Evolutionary conservation across 805 yeast genomes (phyloP).

Genomic region (Sugiyamaella mastotermitis): DNA sequence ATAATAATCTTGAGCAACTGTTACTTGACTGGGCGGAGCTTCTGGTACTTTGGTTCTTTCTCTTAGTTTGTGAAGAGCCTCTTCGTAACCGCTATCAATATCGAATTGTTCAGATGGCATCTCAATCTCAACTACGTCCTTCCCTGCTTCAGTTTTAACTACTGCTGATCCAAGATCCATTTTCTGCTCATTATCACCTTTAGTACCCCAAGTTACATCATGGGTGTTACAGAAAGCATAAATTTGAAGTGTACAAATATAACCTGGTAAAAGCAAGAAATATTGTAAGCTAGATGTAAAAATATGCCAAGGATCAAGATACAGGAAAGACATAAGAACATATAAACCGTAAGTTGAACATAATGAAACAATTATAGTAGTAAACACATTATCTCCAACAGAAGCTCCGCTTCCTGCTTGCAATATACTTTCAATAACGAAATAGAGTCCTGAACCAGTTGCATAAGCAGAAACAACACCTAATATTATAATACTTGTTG

Average conservation of each 20-base stretch:
- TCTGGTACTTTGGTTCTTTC: conserved; percentile 59
- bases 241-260: conserved; percentile 86
- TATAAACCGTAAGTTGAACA: conserved; percentile 91
- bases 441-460: conserved; percentile 73
- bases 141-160: conserved; percentile 75
- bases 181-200: conserved; percentile 77
- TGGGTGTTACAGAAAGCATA: conserved; percentile 97
- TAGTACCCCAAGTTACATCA: conserved; percentile 99
- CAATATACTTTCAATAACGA: conserved; percentile 55
- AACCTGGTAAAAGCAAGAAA: conserved; percentile 83
- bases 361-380: conserved; percentile 74
- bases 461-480: conserved; percentile 80
- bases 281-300: conserved; percentile 82
- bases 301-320: conserved; percentile 96
- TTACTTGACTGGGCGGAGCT: conserved; percentile 34
- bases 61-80: conserved; percentile 64
- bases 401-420: conserved; percentile 27
- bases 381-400: conserved; percentile 38
- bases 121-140: conserved; percentile 76
- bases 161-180: conserved; percentile 75
- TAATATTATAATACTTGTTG: conserved; percentile 62
- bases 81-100: conserved; percentile 76
- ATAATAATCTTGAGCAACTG: conserved; percentile 69
- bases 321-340: conserved; percentile 70
- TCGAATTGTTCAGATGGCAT: conserved; percentile 64